Conservation (phyloP, 140 eudicot species). For the Oenanthe javanica region DNA sequence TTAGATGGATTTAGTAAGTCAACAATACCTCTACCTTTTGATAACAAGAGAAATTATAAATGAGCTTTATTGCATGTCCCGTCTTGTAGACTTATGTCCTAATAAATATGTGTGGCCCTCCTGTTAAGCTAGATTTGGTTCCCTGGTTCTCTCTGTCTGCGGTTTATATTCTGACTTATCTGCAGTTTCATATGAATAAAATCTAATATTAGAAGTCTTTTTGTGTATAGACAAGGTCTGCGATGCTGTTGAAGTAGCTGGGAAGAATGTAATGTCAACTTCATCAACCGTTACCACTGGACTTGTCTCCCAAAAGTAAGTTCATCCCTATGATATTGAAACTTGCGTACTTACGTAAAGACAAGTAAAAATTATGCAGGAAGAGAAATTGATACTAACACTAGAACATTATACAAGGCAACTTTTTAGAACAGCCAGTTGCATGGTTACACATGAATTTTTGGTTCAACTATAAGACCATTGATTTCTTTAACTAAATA, state of each 20-base stretch:
- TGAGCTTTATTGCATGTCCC: neutral
- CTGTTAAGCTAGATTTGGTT: neutral
- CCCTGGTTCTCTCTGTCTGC: neutral
- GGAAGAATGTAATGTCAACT: constrained; percentile 88
- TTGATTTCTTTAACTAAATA: neutral
- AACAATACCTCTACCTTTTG: neutral
- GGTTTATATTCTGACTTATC: neutral
- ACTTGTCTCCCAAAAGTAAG: constrained; percentile 33
- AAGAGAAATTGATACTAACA: neutral
- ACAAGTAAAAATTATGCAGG: neutral
- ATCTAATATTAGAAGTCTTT: neutral
- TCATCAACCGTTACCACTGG: constrained; percentile 85
- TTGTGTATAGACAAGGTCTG: constrained; percentile 58
- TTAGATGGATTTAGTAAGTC: constrained; percentile 89
- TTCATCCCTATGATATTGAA: neutral
- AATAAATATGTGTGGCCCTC: neutral
- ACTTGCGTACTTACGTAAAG: neutral
- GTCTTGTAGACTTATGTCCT: neutral
- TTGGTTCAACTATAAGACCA: neutral
- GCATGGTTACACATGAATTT: neutral
- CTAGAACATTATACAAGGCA: neutral
- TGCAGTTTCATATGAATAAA: neutral
- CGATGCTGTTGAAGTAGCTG: constrained; percentile 94
- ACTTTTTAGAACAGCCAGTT: neutral
- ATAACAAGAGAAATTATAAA: neutral